Evolutionary conservation across 129 eudicot genomes (phyloP).

Genomic region (Lactuca saligna): DNA sequence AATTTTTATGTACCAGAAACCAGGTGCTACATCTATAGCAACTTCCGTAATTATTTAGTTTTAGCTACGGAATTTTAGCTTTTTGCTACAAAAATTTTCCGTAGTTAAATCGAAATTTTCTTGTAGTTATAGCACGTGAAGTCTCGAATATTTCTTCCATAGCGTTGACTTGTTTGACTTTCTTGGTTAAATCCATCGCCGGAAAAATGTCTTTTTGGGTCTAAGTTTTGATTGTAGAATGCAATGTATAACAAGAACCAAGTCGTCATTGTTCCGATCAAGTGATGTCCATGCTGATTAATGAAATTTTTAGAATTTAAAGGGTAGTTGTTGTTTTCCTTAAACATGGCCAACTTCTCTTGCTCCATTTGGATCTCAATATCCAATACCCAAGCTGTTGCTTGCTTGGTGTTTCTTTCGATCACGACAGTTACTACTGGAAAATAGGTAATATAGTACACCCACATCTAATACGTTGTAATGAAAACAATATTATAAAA

Average conservation of each 20-base stretch:
- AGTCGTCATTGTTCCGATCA: constrained; percentile 51
- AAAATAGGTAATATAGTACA: too few relatives aligned
- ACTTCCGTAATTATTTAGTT: too few relatives aligned
- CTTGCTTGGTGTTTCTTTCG: constrained; percentile 56
- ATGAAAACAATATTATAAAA: too few relatives aligned
- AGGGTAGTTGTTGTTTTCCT: constrained; percentile 44
- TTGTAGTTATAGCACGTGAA: constrained; percentile 41
- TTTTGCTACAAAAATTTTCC: too few relatives aligned
- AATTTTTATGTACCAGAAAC: too few relatives aligned
- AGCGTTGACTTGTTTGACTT: constrained; percentile 34
- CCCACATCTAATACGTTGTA: too few relatives aligned
- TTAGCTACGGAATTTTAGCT: too few relatives aligned
- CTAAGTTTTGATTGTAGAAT: constrained; percentile 60
- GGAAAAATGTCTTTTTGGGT: constrained; percentile 65
- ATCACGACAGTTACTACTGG: constrained; percentile 60
- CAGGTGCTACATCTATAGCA: too few relatives aligned
- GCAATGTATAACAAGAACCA: constrained; percentile 67
- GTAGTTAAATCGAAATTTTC: too few relatives aligned
- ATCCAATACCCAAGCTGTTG: constrained; percentile 50
- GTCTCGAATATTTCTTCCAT: constrained; percentile 53
- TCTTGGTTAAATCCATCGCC: constrained; percentile 35
- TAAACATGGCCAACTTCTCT: constrained; percentile 40
- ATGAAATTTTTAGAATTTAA: constrained; percentile 41
- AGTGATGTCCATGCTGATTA: constrained; percentile 45
- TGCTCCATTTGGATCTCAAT: constrained; percentile 47